Base-by-base conservation (phyloP, 805 yeast species). In the Ogataea degrootiae region DNA sequence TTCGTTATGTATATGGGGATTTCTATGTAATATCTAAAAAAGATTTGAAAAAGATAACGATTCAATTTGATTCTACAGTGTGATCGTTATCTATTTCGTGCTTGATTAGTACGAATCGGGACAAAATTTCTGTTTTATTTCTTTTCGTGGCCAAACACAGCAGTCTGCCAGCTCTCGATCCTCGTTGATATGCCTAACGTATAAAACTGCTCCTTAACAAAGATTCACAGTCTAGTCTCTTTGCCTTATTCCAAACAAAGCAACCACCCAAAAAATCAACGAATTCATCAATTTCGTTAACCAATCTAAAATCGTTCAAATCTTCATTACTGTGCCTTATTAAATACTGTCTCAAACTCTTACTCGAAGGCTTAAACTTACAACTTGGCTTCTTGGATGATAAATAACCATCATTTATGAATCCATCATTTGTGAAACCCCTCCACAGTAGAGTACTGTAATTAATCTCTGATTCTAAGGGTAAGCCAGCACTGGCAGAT, bases 231-330 rank as follows among this genome's bases (percentile, higher is more conserved):
- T 52, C 42, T 4, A 56, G 37, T 48, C 78, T 46, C 35, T 60
- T 58, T n/a, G 44, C 39, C n/a, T 68, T 68, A 52, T 63, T 63
- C 68, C 75, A 71, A 4, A 56, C 57, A 40, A 72, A 58, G 43
- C 67, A 65, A 19, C 51, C 50, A 16, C 54, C 53, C 6, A 69
- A 42, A 42, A 69, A 62, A 1, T 53, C 56, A 2, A 59, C 47
- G 45, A 71, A 68, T 3, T 39, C 34, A 22, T 54, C 55, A 37
- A 48, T 40, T 5, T 37, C 46, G 29, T 16, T 43, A 11, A 37
- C 34, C 37, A 16, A 40, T 39, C 19, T 34, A 22, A 26, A 37
- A 44, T 34, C 41, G 4, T 23, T 38, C 9, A 43, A 15, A 17
- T 42, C 34, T 6, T 29, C 19, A 12, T 42, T 38, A 12, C 39